Conservation (phyloP, 371 early-diverging fungal genomes). For the Globomyces sp. region DNA sequence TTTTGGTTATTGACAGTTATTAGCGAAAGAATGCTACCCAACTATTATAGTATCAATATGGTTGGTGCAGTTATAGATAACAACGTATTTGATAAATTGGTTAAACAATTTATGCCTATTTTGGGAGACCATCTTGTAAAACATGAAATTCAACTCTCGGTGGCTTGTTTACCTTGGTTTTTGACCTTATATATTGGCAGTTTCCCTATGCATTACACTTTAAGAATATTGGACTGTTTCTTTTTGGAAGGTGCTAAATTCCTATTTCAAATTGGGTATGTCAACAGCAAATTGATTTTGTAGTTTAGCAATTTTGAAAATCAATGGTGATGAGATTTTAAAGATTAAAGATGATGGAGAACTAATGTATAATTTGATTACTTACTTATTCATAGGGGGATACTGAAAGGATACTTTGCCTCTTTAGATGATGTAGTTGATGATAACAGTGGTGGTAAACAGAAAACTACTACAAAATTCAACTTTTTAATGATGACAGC, state of each 20-base stretch:
- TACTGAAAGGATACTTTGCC: conserved; percentile 41
- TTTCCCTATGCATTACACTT: conserved; percentile 83
- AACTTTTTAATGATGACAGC: conserved; percentile 89
- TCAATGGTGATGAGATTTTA: conserved; percentile 86
- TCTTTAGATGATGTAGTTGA: conserved; percentile 38
- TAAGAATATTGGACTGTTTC: conserved; percentile 86
- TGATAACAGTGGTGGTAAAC: conserved; percentile 20
- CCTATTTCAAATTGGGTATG: conserved; percentile 82
- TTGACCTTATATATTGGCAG: conserved; percentile 91
- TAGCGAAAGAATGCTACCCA: conserved; percentile 86
- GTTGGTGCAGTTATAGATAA: conserved; percentile 95
- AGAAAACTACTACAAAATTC: conserved; percentile 61
- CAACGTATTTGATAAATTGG: conserved; percentile 87
- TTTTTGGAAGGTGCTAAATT: conserved; percentile 85
- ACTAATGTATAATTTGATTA: conserved; percentile 57
- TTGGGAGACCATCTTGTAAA: conserved; percentile 73
- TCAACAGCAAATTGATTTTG: too few species aligned
- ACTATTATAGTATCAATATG: conserved; percentile 96
- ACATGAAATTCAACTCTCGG: conserved; percentile 90
- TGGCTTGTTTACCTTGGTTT: conserved; percentile 95
- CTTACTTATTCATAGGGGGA: conserved; percentile 30
- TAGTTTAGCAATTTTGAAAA: conserved; percentile 78
- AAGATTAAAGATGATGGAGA: conserved; percentile 88
- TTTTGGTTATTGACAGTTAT: conserved; percentile 90
- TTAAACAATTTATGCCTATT: conserved; percentile 49